Base-by-base conservation (phyloP, 2,329 filamentous ascomycete species). In the Aspergillus puulaauensis region DNA sequence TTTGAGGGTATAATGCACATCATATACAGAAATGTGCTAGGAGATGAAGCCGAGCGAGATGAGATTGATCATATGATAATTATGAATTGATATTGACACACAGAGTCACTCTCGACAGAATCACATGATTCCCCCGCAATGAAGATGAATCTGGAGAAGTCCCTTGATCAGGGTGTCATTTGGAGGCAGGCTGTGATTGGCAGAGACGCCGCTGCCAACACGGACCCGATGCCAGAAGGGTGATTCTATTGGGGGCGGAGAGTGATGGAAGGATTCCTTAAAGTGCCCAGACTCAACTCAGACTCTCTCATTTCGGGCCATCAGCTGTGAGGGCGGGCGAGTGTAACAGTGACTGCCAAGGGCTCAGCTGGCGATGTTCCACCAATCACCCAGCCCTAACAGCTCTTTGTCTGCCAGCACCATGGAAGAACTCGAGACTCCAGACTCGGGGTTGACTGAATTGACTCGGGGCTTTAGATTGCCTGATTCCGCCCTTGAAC, bases 331-430 rank as follows among this genome's bases (percentile, higher is more conserved):
- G 17, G 19, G 31, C 44, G 19, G 27, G 12, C 8, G 24, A 41
- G 11, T 53, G 51, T 39, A 5, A 46, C 41, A 37, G 43, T 54
- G 11, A 40, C 43, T 47, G 52, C 43, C 52, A 48, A 48, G 52
- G 35, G 35, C 33, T 41, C 44, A 47, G 52, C 43, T 37, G 14
- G 19, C 14, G 12, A 12, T 31, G 17, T 54, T 48, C 52, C 52
- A 48, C 52, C 52, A 54, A 54, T 54, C 15, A 17, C n/a, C 12
- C 21, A 11, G 27, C 12, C 35, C 35, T 37, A 37, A 24, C 31
- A 17, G 19, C 41, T 21, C n/a, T 33, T 41, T 54, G 12, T 47
- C 21, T 50, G 41, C 19, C 47, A 39, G 45, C 45, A 17, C 19
- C 45, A 21, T 37, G 45, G 27, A 51, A 24, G 33, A 21, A 21